phyloP scores from a whole-genome alignment of 106 monocot genomes.

The Dioscorea alata region DNA sequence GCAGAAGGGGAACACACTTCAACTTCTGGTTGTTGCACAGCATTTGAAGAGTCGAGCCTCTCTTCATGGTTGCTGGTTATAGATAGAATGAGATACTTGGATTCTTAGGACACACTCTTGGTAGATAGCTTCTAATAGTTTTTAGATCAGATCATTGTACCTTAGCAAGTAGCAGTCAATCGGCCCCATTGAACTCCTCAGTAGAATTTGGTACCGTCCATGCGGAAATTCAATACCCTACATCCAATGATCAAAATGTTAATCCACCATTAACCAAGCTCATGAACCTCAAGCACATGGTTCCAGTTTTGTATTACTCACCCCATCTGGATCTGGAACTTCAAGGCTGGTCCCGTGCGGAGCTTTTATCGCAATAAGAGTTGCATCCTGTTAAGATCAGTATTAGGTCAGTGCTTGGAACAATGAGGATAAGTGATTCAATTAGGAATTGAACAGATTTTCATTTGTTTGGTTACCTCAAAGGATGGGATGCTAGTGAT shows the following conservation, averaged over 20 bases:
- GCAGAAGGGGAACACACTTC: too few relatives aligned
- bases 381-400: conserved; percentile 43
- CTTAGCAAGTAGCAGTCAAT: conserved; percentile 83
- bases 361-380: conserved; percentile 81
- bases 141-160: conserved; percentile 17
- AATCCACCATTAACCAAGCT: too few relatives aligned
- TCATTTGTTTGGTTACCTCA: conserved; percentile 31
- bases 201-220: conserved; percentile 50
- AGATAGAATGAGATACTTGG: too few relatives aligned
- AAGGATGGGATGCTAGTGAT: conserved; percentile 53
- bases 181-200: conserved; percentile 85
- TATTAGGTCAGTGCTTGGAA: neutral
- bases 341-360: conserved; percentile 92
- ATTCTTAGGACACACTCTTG: too few relatives aligned
- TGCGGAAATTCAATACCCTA: conserved; percentile 54
- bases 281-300: too few relatives aligned
- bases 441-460: neutral
- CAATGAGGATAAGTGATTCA: too few relatives aligned
- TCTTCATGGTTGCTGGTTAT: conserved; percentile 36
- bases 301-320: conserved; percentile 1
- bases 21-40: neutral
- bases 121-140: too few relatives aligned
- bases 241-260: too few relatives aligned
- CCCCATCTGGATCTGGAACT: conserved; percentile 89
- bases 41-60: conserved; percentile 15